These are phyloP conservation scores for Ettlia oleoabundans DNA, from an alignment of 139 green algal genomes.

Conservation along the genomic window DNA sequence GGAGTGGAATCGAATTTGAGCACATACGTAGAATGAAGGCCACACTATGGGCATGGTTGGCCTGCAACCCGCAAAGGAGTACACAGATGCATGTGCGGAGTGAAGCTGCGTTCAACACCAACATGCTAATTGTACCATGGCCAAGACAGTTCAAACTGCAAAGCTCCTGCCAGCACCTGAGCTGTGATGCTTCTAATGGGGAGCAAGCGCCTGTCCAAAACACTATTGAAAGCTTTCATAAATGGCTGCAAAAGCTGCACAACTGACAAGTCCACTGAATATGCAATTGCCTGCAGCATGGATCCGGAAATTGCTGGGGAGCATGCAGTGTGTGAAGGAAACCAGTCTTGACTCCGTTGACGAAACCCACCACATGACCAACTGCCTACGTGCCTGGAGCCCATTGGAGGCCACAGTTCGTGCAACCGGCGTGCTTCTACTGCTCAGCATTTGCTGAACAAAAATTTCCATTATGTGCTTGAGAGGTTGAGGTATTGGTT, in stretches of 20 bases:
- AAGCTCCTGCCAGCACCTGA: slow-evolving; percentile 64
- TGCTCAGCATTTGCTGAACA: slow-evolving; percentile 32
- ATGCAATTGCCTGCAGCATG: background rate
- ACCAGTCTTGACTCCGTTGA: no score
- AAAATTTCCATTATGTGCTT: slow-evolving; percentile 20
- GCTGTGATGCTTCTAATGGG: slow-evolving; percentile 55
- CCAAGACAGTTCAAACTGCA: background rate
- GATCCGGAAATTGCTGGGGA: no score
- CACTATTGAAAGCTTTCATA: slow-evolving; percentile 29
- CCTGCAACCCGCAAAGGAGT: no score
- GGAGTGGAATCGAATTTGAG: slow-evolving; percentile 38
- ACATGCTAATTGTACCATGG: background rate
- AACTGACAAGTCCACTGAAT: background rate
- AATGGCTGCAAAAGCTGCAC: slow-evolving; percentile 40
- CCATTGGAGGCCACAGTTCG: background rate
- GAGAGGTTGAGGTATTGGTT: background rate
- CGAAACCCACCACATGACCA: no score
- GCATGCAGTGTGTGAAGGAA: no score
- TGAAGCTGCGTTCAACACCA: no score
- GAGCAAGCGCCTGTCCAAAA: slow-evolving; percentile 63
- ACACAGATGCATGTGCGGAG: no score
- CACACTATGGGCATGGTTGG: slow-evolving; percentile 45
- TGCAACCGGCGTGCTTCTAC: slow-evolving; percentile 17
- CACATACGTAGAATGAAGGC: slow-evolving; percentile 42
- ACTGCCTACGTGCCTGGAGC: slow-evolving; percentile 4